Conservation (phyloP, 169 alveolate species). For the Plasmodium knowlesi region DNA sequence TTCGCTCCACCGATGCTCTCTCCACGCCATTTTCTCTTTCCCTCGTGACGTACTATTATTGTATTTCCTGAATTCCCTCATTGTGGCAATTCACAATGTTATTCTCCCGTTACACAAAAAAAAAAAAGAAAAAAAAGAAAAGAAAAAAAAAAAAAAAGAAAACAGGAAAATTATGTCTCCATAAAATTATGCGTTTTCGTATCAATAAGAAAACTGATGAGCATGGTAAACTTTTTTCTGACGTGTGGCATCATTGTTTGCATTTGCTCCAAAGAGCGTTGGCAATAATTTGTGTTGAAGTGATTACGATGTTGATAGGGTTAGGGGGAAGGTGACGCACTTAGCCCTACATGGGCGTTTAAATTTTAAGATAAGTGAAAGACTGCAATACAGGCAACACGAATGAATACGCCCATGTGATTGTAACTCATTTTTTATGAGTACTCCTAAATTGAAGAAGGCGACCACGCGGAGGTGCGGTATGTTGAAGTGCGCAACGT, state of each 20-base stretch:
- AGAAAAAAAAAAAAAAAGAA: neutral
- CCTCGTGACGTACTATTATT: neutral
- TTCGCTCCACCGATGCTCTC: neutral
- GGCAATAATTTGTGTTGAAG: neutral
- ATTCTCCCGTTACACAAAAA: neutral
- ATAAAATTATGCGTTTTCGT: neutral
- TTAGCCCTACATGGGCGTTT: neutral
- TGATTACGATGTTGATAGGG: neutral
- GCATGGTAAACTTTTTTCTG: neutral
- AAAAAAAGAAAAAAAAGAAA: neutral
- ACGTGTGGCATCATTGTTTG: neutral
- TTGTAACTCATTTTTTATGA: neutral
- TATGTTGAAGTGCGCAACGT: neutral
- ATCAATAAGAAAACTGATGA: neutral
- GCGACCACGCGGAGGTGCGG: neutral
- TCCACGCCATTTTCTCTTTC: neutral
- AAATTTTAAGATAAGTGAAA: neutral
- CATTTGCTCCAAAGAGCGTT: neutral
- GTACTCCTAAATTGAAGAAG: neutral
- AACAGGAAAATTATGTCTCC: neutral
- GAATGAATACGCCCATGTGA: neutral
- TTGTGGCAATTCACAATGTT: neutral
- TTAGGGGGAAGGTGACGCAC: neutral
- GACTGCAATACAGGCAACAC: neutral
- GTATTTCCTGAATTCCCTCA: constrained; percentile 57